These are phyloP conservation scores for Cutaneotrichosporon arboriforme DNA, from an alignment of 1,284 basidiomycete species.

Conservation along the genomic window DNA sequence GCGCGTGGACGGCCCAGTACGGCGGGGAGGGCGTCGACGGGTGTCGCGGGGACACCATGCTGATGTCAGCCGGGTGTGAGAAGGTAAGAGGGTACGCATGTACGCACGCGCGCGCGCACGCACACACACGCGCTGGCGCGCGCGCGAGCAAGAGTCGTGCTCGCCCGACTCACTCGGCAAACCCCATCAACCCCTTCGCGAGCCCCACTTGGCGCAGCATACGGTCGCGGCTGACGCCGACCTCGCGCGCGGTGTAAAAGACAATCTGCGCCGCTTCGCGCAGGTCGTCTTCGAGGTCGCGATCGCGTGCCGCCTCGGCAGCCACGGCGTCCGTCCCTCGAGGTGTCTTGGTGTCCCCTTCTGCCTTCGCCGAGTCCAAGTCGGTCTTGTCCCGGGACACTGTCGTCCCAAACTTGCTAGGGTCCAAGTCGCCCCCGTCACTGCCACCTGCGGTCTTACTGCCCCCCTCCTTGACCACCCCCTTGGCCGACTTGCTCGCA, in stretches of 20 bases:
- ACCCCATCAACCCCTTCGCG: conserved; percentile 42
- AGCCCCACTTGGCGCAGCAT: conserved; percentile 44
- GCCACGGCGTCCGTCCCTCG: not conserved
- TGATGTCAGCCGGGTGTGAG: conserved; percentile 3
- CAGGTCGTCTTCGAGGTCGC: conserved; percentile 40
- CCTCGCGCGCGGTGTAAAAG: conserved; percentile 39
- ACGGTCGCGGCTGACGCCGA: conserved; percentile 35
- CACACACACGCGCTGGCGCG: not conserved
- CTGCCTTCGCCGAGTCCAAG: no score
- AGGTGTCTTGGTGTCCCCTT: no score
- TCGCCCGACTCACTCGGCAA: conserved; percentile 24
- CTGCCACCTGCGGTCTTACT: no score
- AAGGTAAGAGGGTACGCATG: no score
- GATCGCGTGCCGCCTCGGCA: conserved; percentile 12
- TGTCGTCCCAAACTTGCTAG: no score
- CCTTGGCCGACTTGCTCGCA: not conserved
- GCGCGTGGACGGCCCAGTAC: conserved; percentile 33
- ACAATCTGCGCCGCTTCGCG: conserved; percentile 42
- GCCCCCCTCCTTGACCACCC: no score
- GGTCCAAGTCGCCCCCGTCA: no score
- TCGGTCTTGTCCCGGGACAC: no score
- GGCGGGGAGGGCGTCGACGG: conserved; percentile 1
- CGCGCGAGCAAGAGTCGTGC: not conserved
- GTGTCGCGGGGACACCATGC: conserved; percentile 22
- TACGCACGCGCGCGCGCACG: no score